Evolutionary conservation across 352 stramenopile genomes (phyloP).

Genomic region (Pythium grandisporangium): DNA sequence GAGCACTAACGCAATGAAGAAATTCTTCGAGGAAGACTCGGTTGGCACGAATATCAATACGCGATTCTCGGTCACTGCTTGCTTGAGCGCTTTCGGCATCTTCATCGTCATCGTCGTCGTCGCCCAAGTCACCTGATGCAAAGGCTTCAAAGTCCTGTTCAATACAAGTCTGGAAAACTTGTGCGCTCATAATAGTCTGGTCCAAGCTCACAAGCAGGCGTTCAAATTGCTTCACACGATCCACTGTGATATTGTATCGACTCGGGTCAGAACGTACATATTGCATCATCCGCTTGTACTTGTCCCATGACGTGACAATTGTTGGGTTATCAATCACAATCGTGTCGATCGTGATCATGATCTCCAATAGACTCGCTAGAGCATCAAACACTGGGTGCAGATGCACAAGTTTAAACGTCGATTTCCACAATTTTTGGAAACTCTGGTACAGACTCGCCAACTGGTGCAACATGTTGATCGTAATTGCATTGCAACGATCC

Average conservation of each 20-base stretch:
- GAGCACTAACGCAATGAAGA: conserved; percentile 70
- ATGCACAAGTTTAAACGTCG: conserved; percentile 82
- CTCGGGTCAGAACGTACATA: conserved; percentile 77
- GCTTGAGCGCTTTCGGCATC: conserved; percentile 36
- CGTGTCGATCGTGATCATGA: conserved; percentile 87
- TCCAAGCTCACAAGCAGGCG: conserved; percentile 80
- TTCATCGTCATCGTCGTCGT: conserved; percentile 47
- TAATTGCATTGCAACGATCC: conserved; percentile 82
- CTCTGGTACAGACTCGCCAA: conserved; percentile 81
- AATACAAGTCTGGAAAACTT: conserved; percentile 84
- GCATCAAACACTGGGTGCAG: conserved; percentile 75
- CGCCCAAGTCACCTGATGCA: conserved; percentile 37
- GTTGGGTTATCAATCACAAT: conserved; percentile 85
- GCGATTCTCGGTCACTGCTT: conserved; percentile 57
- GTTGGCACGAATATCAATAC: conserved; percentile 79
- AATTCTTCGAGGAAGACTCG: conserved; percentile 84
- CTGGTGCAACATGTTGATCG: conserved; percentile 88
- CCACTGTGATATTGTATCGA: conserved; percentile 74
- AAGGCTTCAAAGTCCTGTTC: conserved; percentile 87
- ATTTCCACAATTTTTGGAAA: conserved; percentile 85
- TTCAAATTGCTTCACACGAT: conserved; percentile 83
- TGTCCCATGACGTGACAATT: conserved; percentile 82
- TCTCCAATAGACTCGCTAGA: conserved; percentile 63
- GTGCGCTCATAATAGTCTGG: conserved; percentile 82
- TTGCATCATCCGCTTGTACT: conserved; percentile 90